Percentiles rank a stretch among this genome's conserved stretches.
Evolutionary conservation across 768 basidiomycete genomes (phyloP).

Genomic region (Jaapia argillacea): DNA sequence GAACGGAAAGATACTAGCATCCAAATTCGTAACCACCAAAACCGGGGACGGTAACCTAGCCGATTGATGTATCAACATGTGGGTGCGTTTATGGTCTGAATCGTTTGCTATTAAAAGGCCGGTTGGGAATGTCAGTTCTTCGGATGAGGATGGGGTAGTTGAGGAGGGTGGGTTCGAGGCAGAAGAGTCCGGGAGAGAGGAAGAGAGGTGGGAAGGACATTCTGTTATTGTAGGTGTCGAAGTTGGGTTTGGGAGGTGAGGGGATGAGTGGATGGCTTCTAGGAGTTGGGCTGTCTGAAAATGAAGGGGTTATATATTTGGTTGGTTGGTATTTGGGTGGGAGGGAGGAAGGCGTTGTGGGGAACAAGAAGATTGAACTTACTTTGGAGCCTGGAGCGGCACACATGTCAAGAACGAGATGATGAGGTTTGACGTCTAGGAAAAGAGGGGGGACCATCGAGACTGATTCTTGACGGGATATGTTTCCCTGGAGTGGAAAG

Average conservation of each 20-base stretch:
- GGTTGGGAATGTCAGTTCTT: too few relatives aligned
- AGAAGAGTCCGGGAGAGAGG: too few relatives aligned
- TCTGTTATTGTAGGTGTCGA: too few relatives aligned
- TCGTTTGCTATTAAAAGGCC: conserved; percentile 95
- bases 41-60: conserved; percentile 86
- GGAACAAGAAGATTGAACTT: conserved; percentile 4
- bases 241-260: conserved; percentile 47
- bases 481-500: conserved; percentile 95
- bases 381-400: conserved; percentile 98
- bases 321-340: background rate
- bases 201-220: too few relatives aligned
- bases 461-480: conserved; percentile 94
- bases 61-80: conserved; percentile 96
- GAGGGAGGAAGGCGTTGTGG: background rate
- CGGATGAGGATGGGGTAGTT: too few relatives aligned
- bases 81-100: conserved; percentile 86
- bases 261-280: conserved; percentile 84
- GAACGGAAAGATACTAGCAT: conserved; percentile 78
- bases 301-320: background rate
- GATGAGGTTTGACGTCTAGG: conserved; percentile 89
- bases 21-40: conserved; percentile 92
- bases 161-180: too few relatives aligned
- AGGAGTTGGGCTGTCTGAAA: conserved; percentile 86
- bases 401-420: conserved; percentile 92
- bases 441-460: conserved; percentile 98